A percentile compares a stretch with the other conserved stretches of the same genome.
phyloP scores from a whole-genome alignment of 2,329 filamentous ascomycete species.

The Chaetomiaceae sp. region DNA sequence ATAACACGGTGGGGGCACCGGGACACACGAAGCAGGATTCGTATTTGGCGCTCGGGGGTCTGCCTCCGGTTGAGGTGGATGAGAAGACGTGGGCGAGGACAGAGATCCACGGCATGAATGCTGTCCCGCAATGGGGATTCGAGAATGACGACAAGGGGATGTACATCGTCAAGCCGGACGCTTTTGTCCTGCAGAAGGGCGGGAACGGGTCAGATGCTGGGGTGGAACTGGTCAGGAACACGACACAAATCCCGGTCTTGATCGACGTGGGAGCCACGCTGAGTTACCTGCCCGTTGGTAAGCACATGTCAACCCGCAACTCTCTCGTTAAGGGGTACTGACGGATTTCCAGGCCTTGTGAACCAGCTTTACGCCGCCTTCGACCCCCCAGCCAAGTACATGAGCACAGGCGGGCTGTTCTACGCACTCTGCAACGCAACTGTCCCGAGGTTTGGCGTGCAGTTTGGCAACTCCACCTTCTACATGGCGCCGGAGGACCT shows the following conservation, averaged over 20 bases:
- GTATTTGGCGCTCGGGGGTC: constrained; percentile 45
- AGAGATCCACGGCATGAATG: constrained; percentile 25
- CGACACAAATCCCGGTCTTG: constrained; percentile 27
- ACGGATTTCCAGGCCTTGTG: constrained; percentile 21
- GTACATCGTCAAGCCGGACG: constrained; percentile 29
- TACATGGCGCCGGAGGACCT: constrained; percentile 28
- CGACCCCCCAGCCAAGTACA: constrained; percentile 26
- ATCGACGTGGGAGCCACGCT: constrained; percentile 29
- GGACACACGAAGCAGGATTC: constrained; percentile 31
- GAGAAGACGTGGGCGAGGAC: constrained; percentile 26
- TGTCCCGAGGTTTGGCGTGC: constrained; percentile 29
- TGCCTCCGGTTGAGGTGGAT: constrained; percentile 39
- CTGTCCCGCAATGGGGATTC: constrained; percentile 18
- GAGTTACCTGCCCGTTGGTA: constrained; percentile 26
- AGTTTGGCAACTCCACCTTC: constrained; percentile 26
- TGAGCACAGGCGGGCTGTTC: constrained; percentile 20
- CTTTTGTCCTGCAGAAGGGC: constrained; percentile 17
- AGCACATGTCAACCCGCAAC: background rate
- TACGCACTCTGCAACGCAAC: constrained; percentile 31
- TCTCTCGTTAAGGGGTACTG: background rate
- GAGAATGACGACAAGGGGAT: constrained; percentile 25
- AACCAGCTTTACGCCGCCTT: constrained; percentile 23
- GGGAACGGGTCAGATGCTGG: constrained; percentile 2
- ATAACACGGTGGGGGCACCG: background rate
- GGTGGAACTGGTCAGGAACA: constrained; percentile 20